Evolutionary conservation across 73 alveolate species (phyloP).

Genomic region (Symbiodinium natans): DNA sequence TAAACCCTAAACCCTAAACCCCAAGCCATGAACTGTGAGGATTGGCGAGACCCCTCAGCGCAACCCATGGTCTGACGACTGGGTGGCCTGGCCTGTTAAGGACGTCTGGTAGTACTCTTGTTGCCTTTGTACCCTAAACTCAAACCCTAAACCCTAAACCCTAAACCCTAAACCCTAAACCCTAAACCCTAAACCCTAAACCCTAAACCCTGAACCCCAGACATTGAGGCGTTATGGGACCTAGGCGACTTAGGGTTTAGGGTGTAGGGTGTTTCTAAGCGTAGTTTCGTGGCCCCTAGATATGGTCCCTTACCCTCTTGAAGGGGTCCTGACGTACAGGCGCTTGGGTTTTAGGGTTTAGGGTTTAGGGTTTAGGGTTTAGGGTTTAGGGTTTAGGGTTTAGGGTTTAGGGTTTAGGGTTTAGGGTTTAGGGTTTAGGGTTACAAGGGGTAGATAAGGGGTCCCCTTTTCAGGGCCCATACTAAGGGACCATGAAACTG

Average conservation of each 20-base stretch:
- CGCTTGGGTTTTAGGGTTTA: background rate
- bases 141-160: background rate
- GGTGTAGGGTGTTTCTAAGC: background rate
- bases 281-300: too few relatives aligned
- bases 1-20: too few relatives aligned
- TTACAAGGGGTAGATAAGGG: background rate
- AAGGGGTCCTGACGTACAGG: too few relatives aligned
- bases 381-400: too few relatives aligned
- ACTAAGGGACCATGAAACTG: too few relatives aligned
- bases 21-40: background rate
- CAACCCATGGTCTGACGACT: slow-evolving; percentile 38
- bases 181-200: background rate
- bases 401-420: too few relatives aligned
- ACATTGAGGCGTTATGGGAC: too few relatives aligned
- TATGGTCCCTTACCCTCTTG: too few relatives aligned
- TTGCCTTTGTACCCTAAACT: too few relatives aligned
- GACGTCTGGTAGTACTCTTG: background rate
- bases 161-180: background rate
- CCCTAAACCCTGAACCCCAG: background rate
- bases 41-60: slow-evolving; percentile 50
- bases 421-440: too few relatives aligned
- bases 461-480: background rate
- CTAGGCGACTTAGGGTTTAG: too few relatives aligned
- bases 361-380: too few relatives aligned
- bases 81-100: slow-evolving; percentile 12